Base-by-base conservation (phyloP, 1,284 basidiomycete species). In the Ceratobasidium sp. region DNA sequence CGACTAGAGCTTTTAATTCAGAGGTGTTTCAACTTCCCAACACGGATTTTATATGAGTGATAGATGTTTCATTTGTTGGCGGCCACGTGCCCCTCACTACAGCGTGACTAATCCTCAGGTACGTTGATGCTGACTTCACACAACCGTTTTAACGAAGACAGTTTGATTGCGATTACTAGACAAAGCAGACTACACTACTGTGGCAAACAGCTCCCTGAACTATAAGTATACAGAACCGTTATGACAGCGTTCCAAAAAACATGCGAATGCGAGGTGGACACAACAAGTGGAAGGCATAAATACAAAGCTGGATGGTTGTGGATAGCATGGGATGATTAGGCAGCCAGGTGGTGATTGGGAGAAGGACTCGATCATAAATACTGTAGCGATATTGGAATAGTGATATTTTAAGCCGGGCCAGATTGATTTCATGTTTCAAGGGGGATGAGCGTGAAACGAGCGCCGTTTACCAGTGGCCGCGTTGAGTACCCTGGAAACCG, bases 401-500 rank as follows among this genome's bases (percentile, higher is more conserved):
- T 6, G 22, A 47, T 47, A 47, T 64, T 62, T 62, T 45, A 32
- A 35, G 25, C 12, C 13, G n/a, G 34, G 22, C 10, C 32, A 38
- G n/a, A 31, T 38, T 45, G 57, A 47, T 27, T 35, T 31, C 27
- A 12, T 50, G 40, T 35, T 27, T 22, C 34, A n/a, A n/a, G 50
- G 42, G 10, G 25, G 31, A 32, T 35, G 25, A 10, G 52, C 15
- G 52, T 20, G 52, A 40, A 42, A 53, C 47, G 54, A 60, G 29
- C 17, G 34, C 31, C 32, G 64, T 73, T 80, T 78, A 89, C 87
- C 87, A 89, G 73, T 87, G 86, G 0, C 87, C 87, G 7, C 87
- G 80, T 1, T 78, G 72, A 15, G 87, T 83, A 56, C 76, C 69
- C 74, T 87, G 84, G 72, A 88, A 87, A 0, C 87, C 87, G 68